Base-by-base conservation (phyloP, 257 asterid genomes). In the Solanum tacnaense region DNA sequence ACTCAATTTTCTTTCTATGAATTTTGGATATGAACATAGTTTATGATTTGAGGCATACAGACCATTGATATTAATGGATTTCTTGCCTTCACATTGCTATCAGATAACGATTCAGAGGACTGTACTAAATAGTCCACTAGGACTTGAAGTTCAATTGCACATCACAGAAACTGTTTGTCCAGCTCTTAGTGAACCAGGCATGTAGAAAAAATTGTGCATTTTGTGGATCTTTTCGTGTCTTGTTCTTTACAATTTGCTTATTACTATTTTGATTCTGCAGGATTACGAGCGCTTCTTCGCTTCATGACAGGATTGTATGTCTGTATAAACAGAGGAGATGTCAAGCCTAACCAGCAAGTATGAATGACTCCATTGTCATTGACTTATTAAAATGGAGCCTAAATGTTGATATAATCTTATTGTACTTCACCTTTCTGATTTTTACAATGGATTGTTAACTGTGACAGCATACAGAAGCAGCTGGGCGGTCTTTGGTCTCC, bases 51-150 rank as follows among this genome's bases (percentile, higher is more conserved):
- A 72, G 41, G 32, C 75, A 87, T 86, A 56, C 13, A 36, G 73
- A 75, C 32, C 86, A 36, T 72, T 67, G 58, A 49, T 87, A 34
- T 75, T 36, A 85, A 70, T 84, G 41, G 52, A 29, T 32, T 35
- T 82, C 32, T 38, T 65, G n/a, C 13, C 41, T 44, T 86, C 79
- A 7, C 65, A 71, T 44, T 68, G 87, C 84, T 86, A 91, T 88
- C 98, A 97, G 99, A 95, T 97, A 83, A 97, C 99, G 75, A 95
- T 97, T 87, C 99, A 97, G 90, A 92, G 99, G 94, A 96, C 99
- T 39, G 96, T 92, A 89, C 93, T 93, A 83, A 97, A 97, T 92
- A 86, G 91, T 89, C 99, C 99, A 8, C 93, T 95, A 27, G 99
- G 99, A 89, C 98, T 95, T 81, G 98, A 97, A 90, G 98, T 96